Conservation (phyloP, 306 rosid species). For the Trichosanthes truncata region DNA sequence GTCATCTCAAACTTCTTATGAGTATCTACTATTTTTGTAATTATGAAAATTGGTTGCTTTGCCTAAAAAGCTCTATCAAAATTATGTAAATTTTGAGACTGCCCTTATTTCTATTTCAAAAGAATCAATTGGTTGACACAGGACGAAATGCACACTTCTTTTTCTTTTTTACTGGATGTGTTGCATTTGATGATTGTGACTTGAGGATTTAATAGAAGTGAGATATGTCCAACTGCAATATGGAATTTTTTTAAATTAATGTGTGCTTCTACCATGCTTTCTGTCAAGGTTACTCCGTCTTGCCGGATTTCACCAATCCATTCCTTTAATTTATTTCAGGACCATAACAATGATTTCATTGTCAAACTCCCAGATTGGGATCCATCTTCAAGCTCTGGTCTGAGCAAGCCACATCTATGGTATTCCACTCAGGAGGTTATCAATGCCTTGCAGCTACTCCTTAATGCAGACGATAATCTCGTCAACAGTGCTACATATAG, state of each 20-base stretch:
- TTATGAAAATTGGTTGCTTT: neutral
- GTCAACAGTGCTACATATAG: constrained; percentile 66
- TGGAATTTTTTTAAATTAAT: neutral
- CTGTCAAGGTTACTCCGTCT: neutral
- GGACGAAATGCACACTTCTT: neutral
- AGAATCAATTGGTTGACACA: neutral
- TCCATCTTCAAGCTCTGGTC: constrained; percentile 36
- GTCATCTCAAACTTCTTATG: neutral
- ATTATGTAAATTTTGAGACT: neutral
- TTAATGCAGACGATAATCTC: constrained; percentile 46
- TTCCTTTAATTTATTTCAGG: constrained; percentile 34
- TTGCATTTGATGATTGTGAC: neutral
- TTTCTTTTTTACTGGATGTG: neutral
- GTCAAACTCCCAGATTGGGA: constrained; percentile 87
- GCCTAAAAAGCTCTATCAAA: neutral
- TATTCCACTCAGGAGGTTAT: constrained; percentile 56
- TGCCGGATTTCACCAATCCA: neutral
- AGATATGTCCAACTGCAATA: neutral
- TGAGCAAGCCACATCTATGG: constrained; percentile 84
- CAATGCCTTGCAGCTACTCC: constrained; percentile 51
- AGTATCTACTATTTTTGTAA: neutral
- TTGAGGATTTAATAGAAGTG: neutral
- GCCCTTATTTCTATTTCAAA: neutral
- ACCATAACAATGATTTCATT: constrained; percentile 78
- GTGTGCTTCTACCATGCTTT: neutral